Evolutionary conservation across 2,329 filamentous ascomycete genomes (phyloP), one percentile per base, ranked within the genome.

Genomic region (Peltaster fructicola): DNA sequence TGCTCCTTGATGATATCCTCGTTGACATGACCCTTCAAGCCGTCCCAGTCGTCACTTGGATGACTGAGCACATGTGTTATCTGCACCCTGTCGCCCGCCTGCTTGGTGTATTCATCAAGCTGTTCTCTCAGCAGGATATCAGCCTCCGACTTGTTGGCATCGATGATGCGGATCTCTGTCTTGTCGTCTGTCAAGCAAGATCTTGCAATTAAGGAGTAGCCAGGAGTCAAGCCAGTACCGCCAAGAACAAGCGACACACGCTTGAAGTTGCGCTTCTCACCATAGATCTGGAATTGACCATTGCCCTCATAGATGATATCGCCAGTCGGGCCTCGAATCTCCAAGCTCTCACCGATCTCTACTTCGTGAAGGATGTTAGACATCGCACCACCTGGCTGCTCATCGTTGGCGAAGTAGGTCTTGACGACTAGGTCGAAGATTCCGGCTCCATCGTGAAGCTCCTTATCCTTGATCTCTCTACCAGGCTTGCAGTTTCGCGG

Each of bases 311-410:
- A 65, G 3, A 45, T 39, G 13, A 66, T 63, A 17, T 63, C 56
- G 9, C 63, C 61, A 0, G 53, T 55, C 0, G 62, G 62, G 0
- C 63, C 62, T 8, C 55, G 56, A 15, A 65, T 51, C 33, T 68
- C 62, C 15, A 65, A 45, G 28, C 59, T 51, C 33, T 62, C 56
- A 10, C 57, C 54, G 1, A 57, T 34, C 0, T 52, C 52, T 26
- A 66, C 52, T 35, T 50, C 58, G 39, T 65, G 57, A 3, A 66
- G 52, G 24, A 65, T 56, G 29, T 63, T 64, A 20, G 50, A 57
- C 44, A 67, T 53, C 7, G 61, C 60, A n/a, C 62, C 61, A 8
- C 62, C 61, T 1, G 61, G 61, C 32, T 63, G 57, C 2, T 45
- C 42, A 1, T 45, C 32, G 17, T 45, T 51, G 0, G 61, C 59